Evolutionary conservation across 306 rosid genomes (phyloP), one percentile per base, ranked within the genome.

Genomic region (Vicia sativa): DNA sequence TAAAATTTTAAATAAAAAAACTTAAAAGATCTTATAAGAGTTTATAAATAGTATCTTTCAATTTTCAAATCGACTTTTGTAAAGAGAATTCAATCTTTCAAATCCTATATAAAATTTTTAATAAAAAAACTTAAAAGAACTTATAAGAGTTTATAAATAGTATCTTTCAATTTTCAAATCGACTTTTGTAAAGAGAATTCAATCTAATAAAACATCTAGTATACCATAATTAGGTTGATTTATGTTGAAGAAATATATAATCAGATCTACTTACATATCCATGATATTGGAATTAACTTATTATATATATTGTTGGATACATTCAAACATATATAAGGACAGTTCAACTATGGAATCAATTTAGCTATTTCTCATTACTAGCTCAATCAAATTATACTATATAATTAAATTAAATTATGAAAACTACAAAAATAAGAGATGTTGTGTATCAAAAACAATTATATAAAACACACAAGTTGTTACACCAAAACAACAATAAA

Each of bases 371-470:
- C 7, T 11, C 10, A 38, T 37, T 16, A 38, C 6, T 16, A 34
- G n/a, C 43, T 58, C 21, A 15, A 58, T 34, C 0, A 57, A 15
- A 34, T 28, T 56, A 56, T 13, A 34, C 14, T 28, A 56, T 13
- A 13, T 3, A 34, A 31, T 31, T 15, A n/a, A 23, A 9, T 2
- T 9, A 2, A 61, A 61, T 38, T 16, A 38, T 37, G 15, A 61
- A 38, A 19, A 18, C 12, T 61, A 61, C 14, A 60, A 60, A 60
- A 60, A 59, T 15, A 5, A 10, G 1, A 59, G 65, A 38, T 37
- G 26, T 6, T 60, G 9, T 37, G 28, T 60, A 37, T 60, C 29
- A 38, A 61, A 15, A n/a, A 31, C 18, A 58, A 61, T 61, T 38
- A 48, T 61, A 37, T 61, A 18, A 37, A 18, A 61, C 5, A 21